phyloP scores from a whole-genome alignment of 371 early-diverging fungal genomes.

The Mortierella sp. region DNA sequence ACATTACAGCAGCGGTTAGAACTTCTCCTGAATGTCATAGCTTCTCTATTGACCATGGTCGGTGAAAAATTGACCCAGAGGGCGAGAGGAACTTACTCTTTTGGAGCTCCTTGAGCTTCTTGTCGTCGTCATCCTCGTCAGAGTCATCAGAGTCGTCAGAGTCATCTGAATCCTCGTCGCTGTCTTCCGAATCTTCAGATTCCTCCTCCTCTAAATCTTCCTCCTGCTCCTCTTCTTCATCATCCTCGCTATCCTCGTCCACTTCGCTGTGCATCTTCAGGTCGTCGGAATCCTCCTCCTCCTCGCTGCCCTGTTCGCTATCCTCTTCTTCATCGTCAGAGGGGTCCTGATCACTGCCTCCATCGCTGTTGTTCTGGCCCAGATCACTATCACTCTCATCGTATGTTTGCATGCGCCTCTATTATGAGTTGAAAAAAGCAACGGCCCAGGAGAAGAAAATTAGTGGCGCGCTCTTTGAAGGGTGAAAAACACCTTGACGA shows the following conservation, averaged over 20 bases:
- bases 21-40: not conserved
- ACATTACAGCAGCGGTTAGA: not conserved
- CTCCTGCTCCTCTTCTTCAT: conserved; percentile 21
- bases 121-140: conserved; percentile 41
- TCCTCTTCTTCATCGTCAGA: conserved; percentile 15
- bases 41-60: not conserved
- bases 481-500: not conserved
- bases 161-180: conserved; percentile 40
- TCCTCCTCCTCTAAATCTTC: conserved; percentile 33
- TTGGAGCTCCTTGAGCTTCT: conserved; percentile 48
- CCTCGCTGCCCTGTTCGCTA: conserved; percentile 15
- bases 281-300: not conserved
- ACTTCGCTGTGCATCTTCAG: conserved; percentile 4
- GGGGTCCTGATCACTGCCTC: conserved; percentile 19
- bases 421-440: not conserved
- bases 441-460: not conserved
- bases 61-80: not conserved
- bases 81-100: conserved; percentile 37
- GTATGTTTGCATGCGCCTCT: conserved; percentile 56
- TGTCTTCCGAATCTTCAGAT: conserved; percentile 12
- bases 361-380: conserved; percentile 23
- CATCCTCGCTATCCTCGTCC: conserved; percentile 28
- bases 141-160: conserved; percentile 50
- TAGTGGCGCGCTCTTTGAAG: not conserved
- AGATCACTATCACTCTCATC: conserved; percentile 54